phyloP scores from a whole-genome alignment of 352 stramenopile species.

The Pythium insidiosum region DNA sequence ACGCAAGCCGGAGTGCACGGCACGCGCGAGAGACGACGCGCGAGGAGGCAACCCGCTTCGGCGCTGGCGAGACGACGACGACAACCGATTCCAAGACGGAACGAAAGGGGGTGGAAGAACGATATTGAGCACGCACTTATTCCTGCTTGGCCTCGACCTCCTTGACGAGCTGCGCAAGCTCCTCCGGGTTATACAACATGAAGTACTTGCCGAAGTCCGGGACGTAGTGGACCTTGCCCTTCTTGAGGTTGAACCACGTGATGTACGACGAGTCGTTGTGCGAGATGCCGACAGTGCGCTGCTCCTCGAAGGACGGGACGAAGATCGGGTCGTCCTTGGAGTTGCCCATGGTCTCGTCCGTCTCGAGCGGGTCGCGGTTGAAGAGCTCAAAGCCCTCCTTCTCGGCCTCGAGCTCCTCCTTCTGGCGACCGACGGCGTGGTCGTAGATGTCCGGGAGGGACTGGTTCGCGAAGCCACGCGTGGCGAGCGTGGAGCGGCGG shows the following conservation, averaged over 20 bases:
- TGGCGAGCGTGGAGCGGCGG: conserved; percentile 17
- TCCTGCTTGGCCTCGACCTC: conserved; percentile 79
- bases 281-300: conserved; percentile 70
- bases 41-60: too few relatives aligned
- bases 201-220: conserved; percentile 87
- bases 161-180: conserved; percentile 75
- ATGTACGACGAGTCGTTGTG: conserved; percentile 87
- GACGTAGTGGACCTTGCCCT: conserved; percentile 85
- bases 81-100: too few relatives aligned
- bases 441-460: conserved; percentile 70
- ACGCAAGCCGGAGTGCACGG: too few relatives aligned
- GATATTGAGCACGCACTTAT: conserved; percentile 21
- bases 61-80: too few relatives aligned
- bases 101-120: too few relatives aligned
- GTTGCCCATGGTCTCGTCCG: conserved; percentile 83
- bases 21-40: too few relatives aligned
- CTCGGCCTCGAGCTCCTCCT: conserved; percentile 64
- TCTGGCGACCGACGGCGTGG: conserved; percentile 76
- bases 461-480: conserved; percentile 47
- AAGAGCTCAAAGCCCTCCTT: conserved; percentile 59
- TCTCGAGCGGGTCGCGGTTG: conserved; percentile 82
- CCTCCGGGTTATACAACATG: conserved; percentile 85
- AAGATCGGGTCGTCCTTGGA: conserved; percentile 86
- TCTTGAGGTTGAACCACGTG: conserved; percentile 82
- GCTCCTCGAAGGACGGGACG: conserved; percentile 70